A percentile compares a stretch with the other conserved stretches of the same genome.
These are phyloP conservation scores for Dichotomocladium elegans DNA, from an alignment of 371 early-diverging fungal genomes.

Conservation along the genomic window DNA sequence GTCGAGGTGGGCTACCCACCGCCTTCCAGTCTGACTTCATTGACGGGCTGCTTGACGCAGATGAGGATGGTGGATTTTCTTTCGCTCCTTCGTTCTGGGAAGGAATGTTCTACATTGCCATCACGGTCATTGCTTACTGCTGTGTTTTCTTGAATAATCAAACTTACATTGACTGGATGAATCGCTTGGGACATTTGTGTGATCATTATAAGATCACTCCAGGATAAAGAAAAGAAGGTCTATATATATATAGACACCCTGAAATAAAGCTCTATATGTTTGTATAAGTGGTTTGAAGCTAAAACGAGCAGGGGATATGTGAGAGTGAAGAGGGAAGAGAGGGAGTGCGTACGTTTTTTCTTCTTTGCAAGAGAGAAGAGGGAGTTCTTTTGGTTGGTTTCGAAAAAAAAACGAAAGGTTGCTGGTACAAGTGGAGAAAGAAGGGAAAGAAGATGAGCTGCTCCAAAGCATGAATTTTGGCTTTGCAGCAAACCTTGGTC, in stretches of 20 bases:
- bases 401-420: no score
- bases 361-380: neutral
- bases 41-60: slow-evolving; percentile 6
- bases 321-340: neutral
- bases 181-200: slow-evolving; percentile 15
- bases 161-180: slow-evolving; percentile 20
- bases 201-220: slow-evolving; percentile 12
- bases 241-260: neutral
- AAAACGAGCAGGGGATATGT: neutral
- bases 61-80: slow-evolving; percentile 9
- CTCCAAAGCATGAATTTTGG: no score
- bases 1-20: slow-evolving; percentile 20
- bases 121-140: neutral
- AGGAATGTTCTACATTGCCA: no score
- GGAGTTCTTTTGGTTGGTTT: no score
- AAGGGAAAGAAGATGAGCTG: no score
- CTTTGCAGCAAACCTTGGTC: no score
- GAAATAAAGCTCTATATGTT: no score
- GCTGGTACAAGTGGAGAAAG: no score
- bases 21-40: slow-evolving; percentile 15
- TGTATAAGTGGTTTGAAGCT: neutral
- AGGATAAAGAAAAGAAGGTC: neutral
- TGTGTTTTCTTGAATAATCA: neutral
- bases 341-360: no score
- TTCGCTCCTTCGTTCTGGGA: slow-evolving; percentile 1